Evolutionary conservation across 495 filamentous ascomycete species (phyloP), one percentile per base, ranked within the genome.

Genomic region (Astrothelium subdiscretum): DNA sequence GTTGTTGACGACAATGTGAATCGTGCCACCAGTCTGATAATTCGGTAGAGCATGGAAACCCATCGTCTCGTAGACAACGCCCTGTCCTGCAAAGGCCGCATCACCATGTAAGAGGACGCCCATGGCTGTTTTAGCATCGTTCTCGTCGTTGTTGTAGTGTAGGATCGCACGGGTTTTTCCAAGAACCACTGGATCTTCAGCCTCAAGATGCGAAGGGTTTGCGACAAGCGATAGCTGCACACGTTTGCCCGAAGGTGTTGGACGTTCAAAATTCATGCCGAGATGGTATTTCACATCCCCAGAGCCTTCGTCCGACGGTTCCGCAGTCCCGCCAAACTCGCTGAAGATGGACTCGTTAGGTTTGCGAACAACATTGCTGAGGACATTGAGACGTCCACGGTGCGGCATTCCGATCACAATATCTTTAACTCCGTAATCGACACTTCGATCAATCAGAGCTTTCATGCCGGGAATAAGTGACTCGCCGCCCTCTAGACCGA

Each of bases 331-430:
- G 62, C 87, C 88, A 69, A 98, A 98, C 76, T 98, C 94, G 75
- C 88, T 95, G 80, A 98, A 98, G 74, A 98, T 97, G 62, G 95
- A 97, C 78, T 97, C 95, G 72, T 98, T 98, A 65, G 94, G 91
- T 79, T 98, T 98, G 62, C 94, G 85, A 68, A 98, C 94, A 69
- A 98, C 94, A 76, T 98, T 98, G 79, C 90, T 95, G 51, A 98
- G 85, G 43, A 98, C 90, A 72, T 98, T 98, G 42, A 98, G 85
- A 79, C 94, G 91, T 69, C 94, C 94, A 83, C 94, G 91, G 78
- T 98, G 94, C 63, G 94, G 94, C 94, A 97, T 98, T 71, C 94
- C 94, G 72, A 98, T 97, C 66, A 97, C 86, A 66, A 98, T 97
- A 69, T 98, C 94, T 78, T 97, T 97, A 67, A 98, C 86, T 62